Percentiles rank a stretch among this genome's conserved stretches.
Evolutionary conservation across 768 basidiomycete species (phyloP).

Genomic region (Trichaptum fuscoviolaceum): DNA sequence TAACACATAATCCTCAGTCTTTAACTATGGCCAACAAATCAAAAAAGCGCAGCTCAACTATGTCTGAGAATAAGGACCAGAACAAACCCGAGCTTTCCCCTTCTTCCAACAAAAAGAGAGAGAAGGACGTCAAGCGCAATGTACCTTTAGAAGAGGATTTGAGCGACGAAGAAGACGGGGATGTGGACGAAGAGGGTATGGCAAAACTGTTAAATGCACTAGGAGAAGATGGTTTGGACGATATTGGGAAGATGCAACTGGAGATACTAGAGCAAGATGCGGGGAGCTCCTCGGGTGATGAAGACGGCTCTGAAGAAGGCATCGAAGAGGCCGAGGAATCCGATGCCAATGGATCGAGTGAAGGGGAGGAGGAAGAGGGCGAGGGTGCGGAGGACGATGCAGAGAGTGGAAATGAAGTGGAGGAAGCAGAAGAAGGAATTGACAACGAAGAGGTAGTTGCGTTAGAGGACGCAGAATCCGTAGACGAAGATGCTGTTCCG

Average conservation of each 20-base stretch:
- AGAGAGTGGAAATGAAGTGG: constrained; percentile 25
- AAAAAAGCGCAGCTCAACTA: background rate
- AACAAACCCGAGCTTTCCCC: background rate
- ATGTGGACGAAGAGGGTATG: constrained; percentile 55
- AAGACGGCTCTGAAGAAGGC: constrained; percentile 22
- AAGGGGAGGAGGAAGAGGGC: constrained; percentile 20
- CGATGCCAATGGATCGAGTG: constrained; percentile 25
- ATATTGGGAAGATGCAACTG: constrained; percentile 56
- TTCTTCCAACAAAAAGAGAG: background rate
- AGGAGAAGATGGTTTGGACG: constrained; percentile 63
- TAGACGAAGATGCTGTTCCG: constrained; percentile 81
- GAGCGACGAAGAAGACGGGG: constrained; percentile 33
- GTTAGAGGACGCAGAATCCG: constrained; percentile 47
- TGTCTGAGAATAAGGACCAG: background rate
- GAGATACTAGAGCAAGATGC: constrained; percentile 27
- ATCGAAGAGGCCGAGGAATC: constrained; percentile 16
- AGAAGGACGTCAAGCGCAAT: background rate
- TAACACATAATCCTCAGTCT: background rate
- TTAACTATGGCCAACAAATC: background rate
- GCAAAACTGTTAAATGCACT: constrained; percentile 48
- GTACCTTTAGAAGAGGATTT: background rate
- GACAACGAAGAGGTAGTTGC: constrained; percentile 45
- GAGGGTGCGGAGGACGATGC: constrained; percentile 21
- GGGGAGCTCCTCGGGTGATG: background rate
- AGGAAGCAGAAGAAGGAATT: constrained; percentile 26